Evolutionary conservation across 208 protist species (phyloP).

Genomic region (Endotrypanum monterogeii): DNA sequence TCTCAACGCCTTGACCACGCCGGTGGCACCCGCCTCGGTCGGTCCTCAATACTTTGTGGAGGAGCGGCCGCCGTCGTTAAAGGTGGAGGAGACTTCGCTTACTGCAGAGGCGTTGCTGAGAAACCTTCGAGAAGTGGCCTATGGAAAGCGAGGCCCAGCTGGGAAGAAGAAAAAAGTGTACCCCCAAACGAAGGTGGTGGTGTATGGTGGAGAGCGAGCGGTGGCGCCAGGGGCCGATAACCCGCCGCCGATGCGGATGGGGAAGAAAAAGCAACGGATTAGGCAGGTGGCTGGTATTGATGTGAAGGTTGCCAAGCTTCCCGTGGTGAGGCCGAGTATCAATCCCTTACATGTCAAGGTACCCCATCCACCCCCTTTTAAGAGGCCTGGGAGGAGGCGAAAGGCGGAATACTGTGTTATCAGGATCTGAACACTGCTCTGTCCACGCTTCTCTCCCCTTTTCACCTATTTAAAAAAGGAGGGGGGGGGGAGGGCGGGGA

Average conservation of each 20-base stretch:
- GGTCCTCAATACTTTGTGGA: conserved; percentile 16
- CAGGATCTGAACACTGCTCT: conserved; percentile 13
- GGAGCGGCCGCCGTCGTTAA: conserved; percentile 8
- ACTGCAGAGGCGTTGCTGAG: conserved; percentile 6
- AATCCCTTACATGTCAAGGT: not conserved
- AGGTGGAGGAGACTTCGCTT: conserved; percentile 1
- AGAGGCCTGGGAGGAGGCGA: not conserved
- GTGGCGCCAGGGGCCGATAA: not conserved
- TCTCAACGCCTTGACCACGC: no score
- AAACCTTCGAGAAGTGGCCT: conserved; percentile 2
- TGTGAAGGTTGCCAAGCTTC: not conserved
- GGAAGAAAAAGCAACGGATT: not conserved
- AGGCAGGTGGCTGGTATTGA: not conserved
- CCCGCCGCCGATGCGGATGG: not conserved
- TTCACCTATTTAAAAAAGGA: no score
- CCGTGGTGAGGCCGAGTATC: not conserved
- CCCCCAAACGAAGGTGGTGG: not conserved
- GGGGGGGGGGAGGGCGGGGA: not conserved
- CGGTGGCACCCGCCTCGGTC: not conserved
- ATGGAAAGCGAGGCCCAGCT: not conserved
- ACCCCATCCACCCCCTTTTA: not conserved
- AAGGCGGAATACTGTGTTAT: conserved; percentile 7
- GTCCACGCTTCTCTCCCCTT: not conserved
- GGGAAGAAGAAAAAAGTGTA: not conserved
- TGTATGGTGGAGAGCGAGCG: not conserved